Percentiles rank a stretch among this genome's conserved stretches.
Evolutionary conservation across 768 basidiomycete species (phyloP).

Genomic region (Lactarius vividus): DNA sequence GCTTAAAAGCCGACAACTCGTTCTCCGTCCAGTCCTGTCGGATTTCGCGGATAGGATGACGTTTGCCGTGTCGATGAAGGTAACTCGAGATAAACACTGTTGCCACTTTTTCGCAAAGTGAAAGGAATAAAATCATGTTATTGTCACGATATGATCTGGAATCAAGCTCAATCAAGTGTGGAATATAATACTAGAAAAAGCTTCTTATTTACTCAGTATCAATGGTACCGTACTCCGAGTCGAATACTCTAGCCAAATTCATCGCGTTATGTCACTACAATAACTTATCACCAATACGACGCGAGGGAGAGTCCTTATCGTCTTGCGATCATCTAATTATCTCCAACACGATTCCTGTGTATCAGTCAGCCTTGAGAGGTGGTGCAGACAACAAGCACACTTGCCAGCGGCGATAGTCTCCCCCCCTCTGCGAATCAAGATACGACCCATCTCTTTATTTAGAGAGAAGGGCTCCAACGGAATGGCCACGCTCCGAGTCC

Average conservation of each 20-base stretch:
- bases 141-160: no score
- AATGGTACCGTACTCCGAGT: no score
- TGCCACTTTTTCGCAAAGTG: no score
- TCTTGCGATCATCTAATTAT: slow-evolving; percentile 1
- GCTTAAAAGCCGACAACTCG: background rate
- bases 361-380: background rate
- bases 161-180: no score
- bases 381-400: slow-evolving; percentile 19
- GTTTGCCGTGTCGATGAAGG: background rate
- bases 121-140: no score
- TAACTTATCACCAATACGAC: background rate
- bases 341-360: slow-evolving; percentile 19
- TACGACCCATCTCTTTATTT: slow-evolving; percentile 96
- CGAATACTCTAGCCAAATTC: background rate
- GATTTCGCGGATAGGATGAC: background rate
- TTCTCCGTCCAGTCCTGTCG: background rate
- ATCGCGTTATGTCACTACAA: background rate
- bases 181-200: no score
- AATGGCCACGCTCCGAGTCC: slow-evolving; percentile 52
- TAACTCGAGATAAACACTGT: no score
- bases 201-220: no score
- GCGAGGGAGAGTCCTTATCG: background rate
- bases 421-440: slow-evolving; percentile 82
- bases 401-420: slow-evolving; percentile 93
- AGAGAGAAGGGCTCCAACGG: slow-evolving; percentile 81